A percentile compares a stretch with the other conserved stretches of the same genome.
Evolutionary conservation across 108 stramenopile genomes (phyloP).

Genomic region (Asterionellopsis glacialis): DNA sequence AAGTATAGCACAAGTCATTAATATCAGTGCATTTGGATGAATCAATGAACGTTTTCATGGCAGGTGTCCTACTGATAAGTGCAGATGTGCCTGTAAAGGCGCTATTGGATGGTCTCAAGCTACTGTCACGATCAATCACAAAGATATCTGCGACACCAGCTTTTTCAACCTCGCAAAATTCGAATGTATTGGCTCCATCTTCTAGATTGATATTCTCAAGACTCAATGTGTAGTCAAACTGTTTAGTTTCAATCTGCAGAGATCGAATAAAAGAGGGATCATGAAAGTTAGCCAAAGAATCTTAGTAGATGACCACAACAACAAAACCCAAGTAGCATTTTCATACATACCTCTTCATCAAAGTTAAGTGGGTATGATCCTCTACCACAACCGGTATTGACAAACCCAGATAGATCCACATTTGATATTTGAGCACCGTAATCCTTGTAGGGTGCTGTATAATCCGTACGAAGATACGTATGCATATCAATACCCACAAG

Average conservation of each 20-base stretch:
- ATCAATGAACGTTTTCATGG: background rate
- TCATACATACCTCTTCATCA: background rate
- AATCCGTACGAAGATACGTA: too few species aligned
- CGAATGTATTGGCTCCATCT: background rate
- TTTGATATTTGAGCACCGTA: background rate
- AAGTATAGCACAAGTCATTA: constrained; percentile 7
- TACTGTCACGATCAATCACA: background rate
- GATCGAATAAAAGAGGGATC: background rate
- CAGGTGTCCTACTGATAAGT: background rate
- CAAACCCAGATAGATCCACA: background rate
- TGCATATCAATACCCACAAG: too few species aligned
- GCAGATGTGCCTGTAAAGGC: background rate
- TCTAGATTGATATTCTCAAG: background rate
- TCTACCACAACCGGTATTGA: background rate
- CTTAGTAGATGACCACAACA: background rate
- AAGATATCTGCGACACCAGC: background rate
- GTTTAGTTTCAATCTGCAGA: background rate
- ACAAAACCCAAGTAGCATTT: too few species aligned
- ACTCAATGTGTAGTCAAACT: background rate
- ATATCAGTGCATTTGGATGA: background rate
- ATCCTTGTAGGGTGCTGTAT: too few species aligned
- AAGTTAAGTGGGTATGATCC: background rate
- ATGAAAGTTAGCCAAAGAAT: background rate
- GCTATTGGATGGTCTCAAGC: background rate
- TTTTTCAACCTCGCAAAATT: background rate